These are phyloP conservation scores for Isoetes engelmannii DNA, from an alignment of 83 land plant genomes.

Conservation along the genomic window DNA sequence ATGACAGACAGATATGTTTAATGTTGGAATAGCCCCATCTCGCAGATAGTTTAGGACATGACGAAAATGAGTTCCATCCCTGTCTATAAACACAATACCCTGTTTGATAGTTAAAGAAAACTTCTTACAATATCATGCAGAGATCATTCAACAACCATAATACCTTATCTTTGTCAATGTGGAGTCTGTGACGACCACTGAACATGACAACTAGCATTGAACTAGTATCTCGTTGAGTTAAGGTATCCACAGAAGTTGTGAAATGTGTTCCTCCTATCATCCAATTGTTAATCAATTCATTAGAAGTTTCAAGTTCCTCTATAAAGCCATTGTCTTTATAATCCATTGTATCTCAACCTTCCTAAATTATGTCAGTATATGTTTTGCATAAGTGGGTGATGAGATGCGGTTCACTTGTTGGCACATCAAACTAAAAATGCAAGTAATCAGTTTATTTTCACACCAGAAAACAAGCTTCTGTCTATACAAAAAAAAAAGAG, in stretches of 20 bases:
- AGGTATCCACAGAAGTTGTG: slow-evolving; percentile 67
- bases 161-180: slow-evolving; percentile 26
- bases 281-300: not conserved
- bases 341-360: no score
- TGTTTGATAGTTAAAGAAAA: slow-evolving; percentile 13
- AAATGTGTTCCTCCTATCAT: slow-evolving; percentile 65
- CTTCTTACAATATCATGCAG: not conserved
- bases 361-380: no score
- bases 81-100: slow-evolving; percentile 82
- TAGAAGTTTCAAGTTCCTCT: no score
- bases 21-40: slow-evolving; percentile 62
- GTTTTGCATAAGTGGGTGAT: no score
- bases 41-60: slow-evolving; percentile 87
- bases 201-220: slow-evolving; percentile 97
- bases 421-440: no score
- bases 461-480: no score
- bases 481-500: no score
- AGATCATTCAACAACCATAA: not conserved
- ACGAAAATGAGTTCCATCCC: slow-evolving; percentile 91
- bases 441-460: no score
- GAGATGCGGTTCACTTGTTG: no score
- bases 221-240: slow-evolving; percentile 76
- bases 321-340: no score
- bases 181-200: slow-evolving; percentile 72
- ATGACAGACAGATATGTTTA: slow-evolving; percentile 43